Evolutionary conservation across 192 early-diverging fungal genomes (phyloP).

Genomic region (Entomortierella lignicola): DNA sequence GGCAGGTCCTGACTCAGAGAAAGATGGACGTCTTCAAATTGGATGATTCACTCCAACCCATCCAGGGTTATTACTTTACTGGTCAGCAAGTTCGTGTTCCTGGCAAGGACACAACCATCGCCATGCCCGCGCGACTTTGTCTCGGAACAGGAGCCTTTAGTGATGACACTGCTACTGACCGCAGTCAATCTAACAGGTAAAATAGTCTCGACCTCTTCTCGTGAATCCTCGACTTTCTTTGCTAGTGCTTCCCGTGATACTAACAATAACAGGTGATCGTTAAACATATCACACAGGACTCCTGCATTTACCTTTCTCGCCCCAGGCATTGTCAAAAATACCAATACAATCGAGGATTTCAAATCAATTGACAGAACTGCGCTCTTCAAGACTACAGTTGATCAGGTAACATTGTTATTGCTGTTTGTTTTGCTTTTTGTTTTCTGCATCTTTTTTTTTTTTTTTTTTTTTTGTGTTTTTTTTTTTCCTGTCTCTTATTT

Average conservation of each 20-base stretch:
- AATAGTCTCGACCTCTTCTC: neutral
- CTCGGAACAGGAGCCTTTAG: slow-evolving; percentile 68
- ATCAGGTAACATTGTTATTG: slow-evolving; percentile 60
- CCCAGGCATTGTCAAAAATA: slow-evolving; percentile 80
- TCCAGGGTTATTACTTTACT: slow-evolving; percentile 75
- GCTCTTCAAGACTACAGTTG: slow-evolving; percentile 67
- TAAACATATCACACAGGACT: slow-evolving; percentile 14
- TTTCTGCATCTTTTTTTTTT: neutral
- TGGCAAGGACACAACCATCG: slow-evolving; percentile 56
- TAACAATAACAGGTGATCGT: neutral
- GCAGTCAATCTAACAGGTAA: slow-evolving; percentile 15
- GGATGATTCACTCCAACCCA: slow-evolving; percentile 67
- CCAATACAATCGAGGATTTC: slow-evolving; percentile 97
- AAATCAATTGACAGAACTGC: slow-evolving; percentile 80
- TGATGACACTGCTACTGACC: slow-evolving; percentile 19
- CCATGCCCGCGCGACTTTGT: slow-evolving; percentile 72
- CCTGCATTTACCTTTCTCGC: slow-evolving; percentile 60
- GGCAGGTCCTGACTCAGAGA: slow-evolving; percentile 82
- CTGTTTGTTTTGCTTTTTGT: neutral
- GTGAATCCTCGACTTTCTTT: no score
- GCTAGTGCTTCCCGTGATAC: no score
- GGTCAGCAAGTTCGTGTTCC: slow-evolving; percentile 63
- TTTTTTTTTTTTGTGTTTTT: neutral
- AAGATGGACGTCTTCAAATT: slow-evolving; percentile 90
- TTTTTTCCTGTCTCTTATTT: neutral